phyloP scores from a whole-genome alignment of 2,329 filamentous ascomycete genomes.

The Aspergillus quadricinctus region DNA sequence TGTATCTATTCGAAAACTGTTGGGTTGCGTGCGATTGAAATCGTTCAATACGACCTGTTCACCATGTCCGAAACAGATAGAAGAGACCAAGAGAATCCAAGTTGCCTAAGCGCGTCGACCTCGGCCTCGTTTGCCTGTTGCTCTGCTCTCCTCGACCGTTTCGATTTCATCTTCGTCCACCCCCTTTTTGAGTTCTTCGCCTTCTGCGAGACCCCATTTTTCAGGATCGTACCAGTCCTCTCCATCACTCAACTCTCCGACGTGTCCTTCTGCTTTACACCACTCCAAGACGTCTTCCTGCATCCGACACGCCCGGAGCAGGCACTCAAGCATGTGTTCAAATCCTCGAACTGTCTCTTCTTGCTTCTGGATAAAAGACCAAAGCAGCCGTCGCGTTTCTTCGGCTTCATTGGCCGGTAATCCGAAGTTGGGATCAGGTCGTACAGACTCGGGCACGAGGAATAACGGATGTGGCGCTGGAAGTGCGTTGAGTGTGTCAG shows the following conservation, averaged over 20 bases:
- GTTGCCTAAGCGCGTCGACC: constrained; percentile 30
- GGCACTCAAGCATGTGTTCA: constrained; percentile 51
- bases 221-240: constrained; percentile 65
- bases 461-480: constrained; percentile 54
- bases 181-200: constrained; percentile 57
- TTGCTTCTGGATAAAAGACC: constrained; percentile 62
- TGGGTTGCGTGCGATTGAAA: not conserved
- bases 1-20: constrained; percentile 9
- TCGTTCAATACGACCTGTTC: not conserved
- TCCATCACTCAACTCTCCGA: constrained; percentile 63
- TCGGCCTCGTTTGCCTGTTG: constrained; percentile 37
- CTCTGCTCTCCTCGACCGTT: constrained; percentile 38
- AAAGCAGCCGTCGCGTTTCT: constrained; percentile 57
- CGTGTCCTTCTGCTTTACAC: constrained; percentile 59
- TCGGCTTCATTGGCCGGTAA: constrained; percentile 57
- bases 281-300: constrained; percentile 56
- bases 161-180: constrained; percentile 59
- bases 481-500: constrained; percentile 29
- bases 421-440: constrained; percentile 53
- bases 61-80: not conserved
- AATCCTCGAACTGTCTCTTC: constrained; percentile 59
- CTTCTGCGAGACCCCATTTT: constrained; percentile 53
- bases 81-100: not conserved
- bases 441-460: constrained; percentile 47
- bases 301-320: constrained; percentile 57